Evolutionary conservation across 768 basidiomycete genomes (phyloP), one percentile per base, ranked within the genome.

Genomic region (Panaeolus papilionaceus): DNA sequence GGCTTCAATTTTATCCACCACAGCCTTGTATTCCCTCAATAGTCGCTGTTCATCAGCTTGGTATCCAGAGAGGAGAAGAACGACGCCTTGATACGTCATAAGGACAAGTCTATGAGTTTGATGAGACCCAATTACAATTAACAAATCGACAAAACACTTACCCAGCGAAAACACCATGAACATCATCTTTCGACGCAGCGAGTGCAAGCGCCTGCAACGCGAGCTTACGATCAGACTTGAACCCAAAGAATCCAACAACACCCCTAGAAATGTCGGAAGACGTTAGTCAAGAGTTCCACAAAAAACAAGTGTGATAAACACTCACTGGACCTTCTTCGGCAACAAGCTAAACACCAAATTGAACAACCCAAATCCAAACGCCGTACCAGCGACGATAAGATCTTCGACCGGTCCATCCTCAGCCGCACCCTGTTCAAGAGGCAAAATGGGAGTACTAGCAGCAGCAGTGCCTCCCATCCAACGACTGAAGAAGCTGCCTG

Each of bases 161-260:
- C 91, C 92, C 91, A 26, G 93, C 84, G 74, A 94, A 94, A 11
- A 92, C 87, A 7, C 88, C 81, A 79, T 95, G 93, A 1, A 92
- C 88, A 69, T 94, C 93, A 4, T 80, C 79, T 71, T 86, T 86
- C 2, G 84, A 81, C 3, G 92, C 91, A 7, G 91, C 85, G 18
- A 94, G 86, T 0, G 89, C 85, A 2, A 94, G 81, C 0, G 93
- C 90, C 58, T 84, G 85, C 23, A 94, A 79, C 0, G 91, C 93
- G 0, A 92, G 79, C 65, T 83, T 84, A 28, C 92, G 79, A 72
- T 94, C 91, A 65, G 91, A 85, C 64, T 89, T 88, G 79, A 89
- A 94, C 0, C 93, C 93, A 18, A 94, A 81, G 72, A 93, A 86
- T 16, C 92, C 92, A 1, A 92, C 91, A 2, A 94, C 80, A 20